Base-by-base conservation (phyloP, 202 grass and related monocot genomes). In the Carex arenaria region DNA sequence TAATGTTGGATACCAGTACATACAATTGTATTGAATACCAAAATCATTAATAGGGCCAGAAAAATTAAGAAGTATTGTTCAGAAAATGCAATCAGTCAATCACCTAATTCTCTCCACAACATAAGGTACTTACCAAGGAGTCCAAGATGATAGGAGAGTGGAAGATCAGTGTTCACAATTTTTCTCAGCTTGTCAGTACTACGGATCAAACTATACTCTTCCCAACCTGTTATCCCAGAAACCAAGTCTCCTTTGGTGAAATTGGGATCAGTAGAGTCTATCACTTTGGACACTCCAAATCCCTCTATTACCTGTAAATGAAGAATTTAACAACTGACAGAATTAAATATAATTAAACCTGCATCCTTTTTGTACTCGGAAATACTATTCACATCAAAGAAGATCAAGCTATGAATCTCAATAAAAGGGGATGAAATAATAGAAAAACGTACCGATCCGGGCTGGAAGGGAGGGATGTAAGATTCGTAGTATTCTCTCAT, bases 381-480 rank as follows among this genome's bases (percentile, higher is more conserved):
- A 61, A 84, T 1, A 73, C 14, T 61, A 71, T 36, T 56, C 18
- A 34, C 23, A 83, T 5, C 20, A 83, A 56, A 57, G 7, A 20
- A 23, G 43, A 59, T 23, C 32, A 81, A 64, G 0, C 26, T 65
- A 59, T 31, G 10, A 62, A 63, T 61, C 47, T 30, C 17, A 42
- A 22, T 10, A 59, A 55, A 40, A 30, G 61, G 61, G 2, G 6
- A 78, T 61, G 10, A 62, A 47, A 20, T 30, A 49, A 40, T 32
- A 71, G 70, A 43, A 0, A 49, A 42, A 47, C 26, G 71, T 85
- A 94, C 92, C 34, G 89, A 93, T 86, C 95, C 92, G 2, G 89
- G 95, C 59, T 87, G 87, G 90, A 93, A 98, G 5, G 90, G 89
- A 26, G 87, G 90, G 71, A 98, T 93, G 80, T 94, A 95, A 14